A percentile compares a stretch with the other conserved stretches of the same genome.
These are phyloP conservation scores for Naematelia aurantialba DNA, from an alignment of 768 basidiomycete species.

Conservation along the genomic window DNA sequence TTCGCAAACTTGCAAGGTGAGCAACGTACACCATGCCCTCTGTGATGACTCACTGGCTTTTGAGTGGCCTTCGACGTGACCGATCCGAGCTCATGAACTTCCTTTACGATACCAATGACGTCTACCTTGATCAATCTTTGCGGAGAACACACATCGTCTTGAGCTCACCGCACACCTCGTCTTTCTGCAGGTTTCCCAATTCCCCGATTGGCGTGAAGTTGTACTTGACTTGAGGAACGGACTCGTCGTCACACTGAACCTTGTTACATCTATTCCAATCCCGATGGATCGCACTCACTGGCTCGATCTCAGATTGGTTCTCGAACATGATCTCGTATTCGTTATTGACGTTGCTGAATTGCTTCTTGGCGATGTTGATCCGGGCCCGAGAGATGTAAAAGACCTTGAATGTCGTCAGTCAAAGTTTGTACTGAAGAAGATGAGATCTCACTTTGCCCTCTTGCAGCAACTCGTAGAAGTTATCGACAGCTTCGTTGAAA, in stretches of 20 bases:
- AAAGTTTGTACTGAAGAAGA: not conserved
- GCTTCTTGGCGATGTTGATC: constrained; percentile 93
- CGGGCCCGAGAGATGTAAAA: constrained; percentile 86
- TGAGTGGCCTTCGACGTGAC: constrained; percentile 72
- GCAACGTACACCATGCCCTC: not conserved
- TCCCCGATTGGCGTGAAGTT: constrained; percentile 67
- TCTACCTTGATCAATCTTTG: constrained; percentile 55
- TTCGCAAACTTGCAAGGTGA: constrained; percentile 64
- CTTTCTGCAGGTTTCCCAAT: constrained; percentile 66
- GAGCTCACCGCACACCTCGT: constrained; percentile 73
- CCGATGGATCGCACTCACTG: constrained; percentile 54
- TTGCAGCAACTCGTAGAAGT: constrained; percentile 75
- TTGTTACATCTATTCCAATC: constrained; percentile 7
- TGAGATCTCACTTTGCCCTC: constrained; percentile 64
- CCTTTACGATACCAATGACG: constrained; percentile 81
- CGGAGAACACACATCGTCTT: not conserved
- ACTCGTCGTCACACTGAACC: constrained; percentile 71
- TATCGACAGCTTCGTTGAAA: constrained; percentile 81
- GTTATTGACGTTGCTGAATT: constrained; percentile 82
- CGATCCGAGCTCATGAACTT: constrained; percentile 64
- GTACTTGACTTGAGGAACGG: constrained; percentile 78
- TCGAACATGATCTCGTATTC: constrained; percentile 93
- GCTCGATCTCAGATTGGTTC: constrained; percentile 74
- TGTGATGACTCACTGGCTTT: constrained; percentile 57
- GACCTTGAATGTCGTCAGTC: constrained; percentile 52